phyloP scores from a whole-genome alignment of 164 flowering plant species.

The Cinnamomum chago region DNA sequence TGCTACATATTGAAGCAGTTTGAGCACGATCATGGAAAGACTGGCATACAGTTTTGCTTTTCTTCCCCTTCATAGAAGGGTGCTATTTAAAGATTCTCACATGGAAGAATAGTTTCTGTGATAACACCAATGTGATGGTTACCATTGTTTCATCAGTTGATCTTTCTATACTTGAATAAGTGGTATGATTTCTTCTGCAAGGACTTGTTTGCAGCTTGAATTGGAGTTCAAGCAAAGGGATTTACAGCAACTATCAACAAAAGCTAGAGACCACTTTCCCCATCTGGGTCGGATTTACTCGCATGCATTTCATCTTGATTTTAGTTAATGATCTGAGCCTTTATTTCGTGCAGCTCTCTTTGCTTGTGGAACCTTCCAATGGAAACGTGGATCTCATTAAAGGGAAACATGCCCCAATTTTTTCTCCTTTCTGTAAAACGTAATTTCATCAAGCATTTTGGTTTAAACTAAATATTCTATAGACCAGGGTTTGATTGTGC shows the following conservation, averaged over 20 bases:
- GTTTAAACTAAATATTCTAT: neutral
- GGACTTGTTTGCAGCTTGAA: neutral
- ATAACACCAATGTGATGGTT: neutral
- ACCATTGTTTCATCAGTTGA: neutral
- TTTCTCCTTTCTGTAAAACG: neutral
- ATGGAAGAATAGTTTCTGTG: neutral
- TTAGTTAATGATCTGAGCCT: neutral
- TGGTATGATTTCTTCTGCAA: neutral
- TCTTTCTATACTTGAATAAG: neutral
- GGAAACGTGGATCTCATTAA: neutral
- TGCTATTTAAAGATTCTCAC: neutral
- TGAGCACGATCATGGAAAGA: slow-evolving; percentile 69
- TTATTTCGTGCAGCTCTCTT: neutral
- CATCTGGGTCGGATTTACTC: neutral
- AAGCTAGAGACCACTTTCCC: neutral
- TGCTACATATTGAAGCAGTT: slow-evolving; percentile 67
- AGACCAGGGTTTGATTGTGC: neutral
- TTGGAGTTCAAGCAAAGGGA: neutral
- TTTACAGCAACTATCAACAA: neutral
- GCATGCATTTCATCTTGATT: neutral
- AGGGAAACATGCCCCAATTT: neutral
- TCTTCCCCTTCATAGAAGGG: slow-evolving; percentile 48
- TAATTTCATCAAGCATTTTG: neutral
- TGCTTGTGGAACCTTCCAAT: neutral
- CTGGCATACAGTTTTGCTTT: slow-evolving; percentile 76